Percentiles rank a stretch among this genome's conserved stretches.
phyloP scores from a whole-genome alignment of 192 early-diverging fungal species.

The Backusella tarrabulga region DNA sequence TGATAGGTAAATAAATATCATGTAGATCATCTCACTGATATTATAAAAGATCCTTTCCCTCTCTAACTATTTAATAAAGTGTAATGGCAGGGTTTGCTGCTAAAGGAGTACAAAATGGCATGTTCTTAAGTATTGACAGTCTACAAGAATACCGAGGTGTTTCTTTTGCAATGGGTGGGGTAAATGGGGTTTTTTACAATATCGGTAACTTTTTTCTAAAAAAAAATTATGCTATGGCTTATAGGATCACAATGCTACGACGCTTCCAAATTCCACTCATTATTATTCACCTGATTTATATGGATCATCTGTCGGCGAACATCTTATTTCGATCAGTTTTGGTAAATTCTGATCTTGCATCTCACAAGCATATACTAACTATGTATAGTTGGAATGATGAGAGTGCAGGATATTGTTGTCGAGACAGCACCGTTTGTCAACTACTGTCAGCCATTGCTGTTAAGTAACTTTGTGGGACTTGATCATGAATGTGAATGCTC shows the following conservation, averaged over 20 bases:
- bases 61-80: conserved; percentile 17
- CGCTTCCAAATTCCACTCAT: conserved; percentile 48
- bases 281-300: conserved; percentile 41
- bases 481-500: conserved; percentile 37
- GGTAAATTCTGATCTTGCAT: conserved; percentile 13
- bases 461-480: conserved; percentile 27
- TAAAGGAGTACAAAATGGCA: conserved; percentile 35
- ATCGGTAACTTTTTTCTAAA: not conserved
- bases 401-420: conserved; percentile 34
- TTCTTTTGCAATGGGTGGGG: conserved; percentile 55
- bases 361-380: not conserved
- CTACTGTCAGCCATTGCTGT: conserved; percentile 31
- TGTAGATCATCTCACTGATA: not conserved
- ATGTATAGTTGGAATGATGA: conserved; percentile 22
- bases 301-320: conserved; percentile 46
- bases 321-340: conserved; percentile 51
- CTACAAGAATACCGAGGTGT: conserved; percentile 44
- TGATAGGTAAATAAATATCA: conserved; percentile 31
- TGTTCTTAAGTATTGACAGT: not conserved
- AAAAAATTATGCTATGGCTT: not conserved
- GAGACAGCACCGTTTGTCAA: conserved; percentile 31
- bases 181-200: not conserved
- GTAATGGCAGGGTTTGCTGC: conserved; percentile 57
- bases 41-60: not conserved
- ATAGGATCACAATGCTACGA: conserved; percentile 34